Conservation (phyloP, 1,284 basidiomycete species). For the Leccinum colubrinum region DNA sequence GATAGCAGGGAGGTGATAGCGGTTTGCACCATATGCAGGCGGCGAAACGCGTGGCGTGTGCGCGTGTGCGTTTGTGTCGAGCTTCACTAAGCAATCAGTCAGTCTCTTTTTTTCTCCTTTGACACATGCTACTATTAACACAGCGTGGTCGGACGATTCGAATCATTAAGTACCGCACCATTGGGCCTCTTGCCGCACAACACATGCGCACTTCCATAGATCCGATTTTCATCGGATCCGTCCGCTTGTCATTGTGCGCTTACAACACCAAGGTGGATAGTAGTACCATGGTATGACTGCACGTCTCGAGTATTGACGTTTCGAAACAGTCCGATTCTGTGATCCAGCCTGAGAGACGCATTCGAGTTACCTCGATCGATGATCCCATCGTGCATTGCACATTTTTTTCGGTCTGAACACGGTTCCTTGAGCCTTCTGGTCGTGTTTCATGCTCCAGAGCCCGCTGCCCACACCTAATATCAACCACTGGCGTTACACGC, state of each 20-base stretch:
- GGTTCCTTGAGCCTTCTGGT: background rate
- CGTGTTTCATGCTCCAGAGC: background rate
- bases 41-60: background rate
- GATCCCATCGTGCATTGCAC: background rate
- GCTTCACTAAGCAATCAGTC: background rate
- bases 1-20: slow-evolving; percentile 2
- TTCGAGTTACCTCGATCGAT: slow-evolving; percentile 3
- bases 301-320: background rate
- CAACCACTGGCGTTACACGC: background rate
- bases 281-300: background rate
- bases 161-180: slow-evolving; percentile 1
- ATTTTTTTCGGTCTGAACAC: background rate
- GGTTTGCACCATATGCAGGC: background rate
- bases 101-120: background rate
- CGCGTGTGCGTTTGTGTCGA: background rate
- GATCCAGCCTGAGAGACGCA: background rate
- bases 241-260: background rate
- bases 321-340: background rate
- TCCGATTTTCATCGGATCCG: background rate
- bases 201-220: background rate
- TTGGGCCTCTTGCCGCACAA: background rate
- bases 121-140: slow-evolving; percentile 1
- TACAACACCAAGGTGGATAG: background rate
- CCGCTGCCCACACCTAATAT: background rate
- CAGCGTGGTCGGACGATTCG: background rate